Base-by-base conservation (phyloP, 2,329 filamentous ascomycete species). In the Mollisia scopiformis region DNA sequence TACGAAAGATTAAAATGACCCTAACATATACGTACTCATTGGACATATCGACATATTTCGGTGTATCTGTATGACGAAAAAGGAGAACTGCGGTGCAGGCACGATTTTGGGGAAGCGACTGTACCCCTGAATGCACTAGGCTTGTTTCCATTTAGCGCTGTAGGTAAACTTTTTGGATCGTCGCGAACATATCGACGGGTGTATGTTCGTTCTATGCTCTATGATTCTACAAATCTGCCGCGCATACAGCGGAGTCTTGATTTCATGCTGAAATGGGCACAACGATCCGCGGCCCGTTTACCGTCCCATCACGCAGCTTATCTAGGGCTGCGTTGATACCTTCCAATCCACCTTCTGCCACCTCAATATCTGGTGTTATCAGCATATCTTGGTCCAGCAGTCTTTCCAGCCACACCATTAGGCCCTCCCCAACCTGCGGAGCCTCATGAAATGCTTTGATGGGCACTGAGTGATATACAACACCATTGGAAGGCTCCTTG, bases 391-490 rank as follows among this genome's bases (percentile, higher is more conserved):
- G 76, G 8, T 81, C 77, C 6, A 93, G 73, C n/a, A 93, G 73
- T 25, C 79, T 76, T 71, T 92, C 89, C 27, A 92, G 75, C 90
- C 90, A 93, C 1, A 77, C 71, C 13, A 86, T 85, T 57, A 92
- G 71, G 0, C 79, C 79, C 63, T 87, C 82, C 0, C 90, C 90
- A 0, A 92, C 78, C 1, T 79, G 78, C 0, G 85, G 82, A 0
- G 87, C 80, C 60, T 89, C 86, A 69, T 93, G 90, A 69, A 91
- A 93, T 3, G 91, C 69, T 73, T 93, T 93, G 63, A 93, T 90
- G 0, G 90, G 90, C 0, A 93, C 87, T 0, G 68, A 66, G 56
- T 72, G 70, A 51, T 69, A 71, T 7, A 63, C 62, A 11, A 72
- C 61, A 13, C 66, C 68, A 16, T 61, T 25, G 10, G 51, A 64